These are phyloP conservation scores for Rhodotorula sp. DNA, from an alignment of 1,284 basidiomycete genomes.

Conservation along the genomic window DNA sequence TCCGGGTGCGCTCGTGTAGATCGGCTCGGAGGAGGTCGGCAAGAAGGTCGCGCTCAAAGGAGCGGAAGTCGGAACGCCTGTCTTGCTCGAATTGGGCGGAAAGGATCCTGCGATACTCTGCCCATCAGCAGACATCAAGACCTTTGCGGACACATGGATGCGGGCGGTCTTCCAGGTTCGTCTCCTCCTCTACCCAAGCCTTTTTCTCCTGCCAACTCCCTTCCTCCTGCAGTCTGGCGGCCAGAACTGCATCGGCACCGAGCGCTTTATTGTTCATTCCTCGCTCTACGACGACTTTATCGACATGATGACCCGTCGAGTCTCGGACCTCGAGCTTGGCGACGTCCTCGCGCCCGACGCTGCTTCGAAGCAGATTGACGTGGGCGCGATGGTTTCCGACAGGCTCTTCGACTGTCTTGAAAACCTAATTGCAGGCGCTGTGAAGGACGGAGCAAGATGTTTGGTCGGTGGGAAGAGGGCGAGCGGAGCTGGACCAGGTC, in stretches of 20 bases:
- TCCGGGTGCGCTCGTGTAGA: constrained; percentile 59
- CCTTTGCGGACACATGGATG: constrained; percentile 61
- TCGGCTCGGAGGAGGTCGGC: constrained; percentile 88
- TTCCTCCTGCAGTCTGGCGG: constrained; percentile 58
- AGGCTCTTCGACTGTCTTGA: constrained; percentile 69
- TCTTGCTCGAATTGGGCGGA: constrained; percentile 43
- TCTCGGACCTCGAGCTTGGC: constrained; percentile 65
- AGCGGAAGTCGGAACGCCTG: constrained; percentile 40
- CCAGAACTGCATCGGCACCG: constrained; percentile 96
- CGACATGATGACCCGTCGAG: constrained; percentile 62
- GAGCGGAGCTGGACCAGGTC: constrained; percentile 54
- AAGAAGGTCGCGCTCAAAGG: constrained; percentile 60
- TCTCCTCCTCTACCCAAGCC: background rate
- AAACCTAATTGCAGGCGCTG: constrained; percentile 67
- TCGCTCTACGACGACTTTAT: constrained; percentile 72
- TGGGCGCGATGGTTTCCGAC: constrained; percentile 75
- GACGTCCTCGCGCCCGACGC: constrained; percentile 42
- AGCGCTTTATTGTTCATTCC: constrained; percentile 81
- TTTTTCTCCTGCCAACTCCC: background rate
- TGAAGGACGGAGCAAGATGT: constrained; percentile 68
- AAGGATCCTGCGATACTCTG: constrained; percentile 57
- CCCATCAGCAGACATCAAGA: constrained; percentile 53
- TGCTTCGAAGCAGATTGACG: constrained; percentile 59
- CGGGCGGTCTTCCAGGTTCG: constrained; percentile 78
- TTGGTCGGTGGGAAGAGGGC: constrained; percentile 66